These are phyloP conservation scores for Drosera capensis DNA, from an alignment of 148 eudicot species.

Conservation along the genomic window DNA sequence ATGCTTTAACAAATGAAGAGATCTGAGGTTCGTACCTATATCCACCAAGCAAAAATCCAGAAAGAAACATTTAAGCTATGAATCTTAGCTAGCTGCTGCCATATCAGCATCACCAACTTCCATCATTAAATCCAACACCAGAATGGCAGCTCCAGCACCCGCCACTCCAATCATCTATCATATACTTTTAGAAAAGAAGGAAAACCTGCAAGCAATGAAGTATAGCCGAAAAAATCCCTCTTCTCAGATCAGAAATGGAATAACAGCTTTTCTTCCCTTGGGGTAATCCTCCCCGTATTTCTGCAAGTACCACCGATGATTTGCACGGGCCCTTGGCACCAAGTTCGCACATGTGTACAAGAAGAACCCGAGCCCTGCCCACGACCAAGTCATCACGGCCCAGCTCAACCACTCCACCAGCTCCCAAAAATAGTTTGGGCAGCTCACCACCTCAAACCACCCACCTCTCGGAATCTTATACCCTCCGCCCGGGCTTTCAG, in stretches of 20 bases:
- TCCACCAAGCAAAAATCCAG: no score
- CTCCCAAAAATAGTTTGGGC: constrained; percentile 91
- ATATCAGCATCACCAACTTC: no score
- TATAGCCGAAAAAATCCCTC: no score
- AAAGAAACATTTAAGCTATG: no score
- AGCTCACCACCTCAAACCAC: constrained; percentile 57
- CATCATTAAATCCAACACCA: no score
- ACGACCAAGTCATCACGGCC: constrained; percentile 69
- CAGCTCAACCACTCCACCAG: constrained; percentile 87
- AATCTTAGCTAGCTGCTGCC: no score
- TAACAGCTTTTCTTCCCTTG: constrained; percentile 48
- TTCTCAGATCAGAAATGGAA: constrained; percentile 49
- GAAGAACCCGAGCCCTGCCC: constrained; percentile 76
- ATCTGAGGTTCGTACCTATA: no score
- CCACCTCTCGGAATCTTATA: constrained; percentile 68
- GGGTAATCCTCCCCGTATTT: constrained; percentile 90
- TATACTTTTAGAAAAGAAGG: no score
- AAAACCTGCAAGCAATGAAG: no score
- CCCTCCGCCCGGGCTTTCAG: constrained; percentile 50
- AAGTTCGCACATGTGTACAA: constrained; percentile 55
- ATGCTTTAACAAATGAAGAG: no score
- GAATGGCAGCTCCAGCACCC: no score
- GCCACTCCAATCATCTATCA: no score
- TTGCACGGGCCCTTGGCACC: constrained; percentile 52
- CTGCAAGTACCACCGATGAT: constrained; percentile 70